phyloP scores from a whole-genome alignment of 352 stramenopile species.

The Pythium grandisporangium region DNA sequence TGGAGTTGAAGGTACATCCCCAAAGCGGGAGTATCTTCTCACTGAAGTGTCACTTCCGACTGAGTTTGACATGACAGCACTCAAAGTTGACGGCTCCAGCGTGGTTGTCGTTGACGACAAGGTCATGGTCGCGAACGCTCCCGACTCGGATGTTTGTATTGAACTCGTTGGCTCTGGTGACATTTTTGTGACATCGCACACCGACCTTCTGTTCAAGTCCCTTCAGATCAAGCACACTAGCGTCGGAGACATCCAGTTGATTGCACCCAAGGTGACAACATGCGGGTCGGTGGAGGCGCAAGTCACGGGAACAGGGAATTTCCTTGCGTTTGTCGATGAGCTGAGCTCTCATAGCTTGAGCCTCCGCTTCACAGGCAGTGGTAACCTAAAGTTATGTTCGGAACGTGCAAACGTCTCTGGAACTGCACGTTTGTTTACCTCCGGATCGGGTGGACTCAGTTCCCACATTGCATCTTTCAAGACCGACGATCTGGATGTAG shows the following conservation, averaged over 20 bases:
- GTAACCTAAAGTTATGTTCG: conserved; percentile 11
- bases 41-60: conserved; percentile 17
- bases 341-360: conserved; percentile 3
- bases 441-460: conserved; percentile 8
- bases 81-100: conserved; percentile 2
- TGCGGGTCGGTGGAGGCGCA: conserved; percentile 1
- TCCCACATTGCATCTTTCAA: conserved; percentile 5
- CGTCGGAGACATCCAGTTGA: conserved; percentile 20
- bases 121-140: conserved; percentile 12
- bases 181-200: conserved; percentile 7
- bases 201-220: conserved; percentile 11
- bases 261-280: conserved; percentile 5
- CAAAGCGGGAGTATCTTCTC: conserved; percentile 17
- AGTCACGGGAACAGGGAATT: conserved; percentile 8
- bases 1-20: background rate
- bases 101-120: conserved; percentile 18
- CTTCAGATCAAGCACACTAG: conserved; percentile 14
- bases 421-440: background rate
- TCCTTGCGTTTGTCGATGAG: conserved; percentile 8
- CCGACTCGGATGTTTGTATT: conserved; percentile 7
- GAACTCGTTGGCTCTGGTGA: conserved; percentile 11
- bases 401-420: conserved; percentile 3
- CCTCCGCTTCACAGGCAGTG: conserved; percentile 10
- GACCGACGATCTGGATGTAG: conserved; percentile 1
- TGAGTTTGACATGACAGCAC: conserved; percentile 4